Evolutionary conservation across 257 asterid species (phyloP), one percentile per base, ranked within the genome.

Genomic region (Solanum bulbocastanum): DNA sequence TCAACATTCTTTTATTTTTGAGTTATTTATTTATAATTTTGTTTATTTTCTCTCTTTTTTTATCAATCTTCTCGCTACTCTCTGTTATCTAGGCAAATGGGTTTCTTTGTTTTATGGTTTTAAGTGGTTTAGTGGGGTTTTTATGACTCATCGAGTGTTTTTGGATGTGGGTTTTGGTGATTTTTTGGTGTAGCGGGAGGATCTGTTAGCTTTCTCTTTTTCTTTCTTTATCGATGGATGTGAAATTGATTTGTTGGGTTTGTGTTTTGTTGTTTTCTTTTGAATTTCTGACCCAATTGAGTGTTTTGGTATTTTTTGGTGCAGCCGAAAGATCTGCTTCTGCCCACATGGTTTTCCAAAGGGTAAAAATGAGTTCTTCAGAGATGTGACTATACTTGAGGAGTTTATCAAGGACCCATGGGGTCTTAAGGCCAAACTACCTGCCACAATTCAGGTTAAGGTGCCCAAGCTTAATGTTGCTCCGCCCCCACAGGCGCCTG

Each of bases 291-390:
- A 9, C 89, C 84, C 88, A 65, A 87, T 89, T 76, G 87, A 68
- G 91, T 82, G 94, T 88, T 87, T 83, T 83, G 78, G 85, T 90
- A 84, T 83, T 88, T 89, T 65, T 75, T 86, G 81, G 90, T 93
- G 94, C 94, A 97, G 99, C 88, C 96, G 98, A 92, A 94, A 89
- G 90, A 92, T 97, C 65, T 97, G 99, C 91, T 95, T 90, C 91
- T 97, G 99, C 49, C 78, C 93, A 46, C 87, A 94, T 91, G 99
- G 99, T 88, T 97, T 94, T 91, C 90, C 96, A 71, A 88, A 91
- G 92, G 97, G 95, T 62, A 92, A 75, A 90, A 88, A 91, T 39
- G 98, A 89, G 83, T 97, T 94, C 88, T 37, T 93, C 89, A 89
- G 91, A 87, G 99, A 94, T 89, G 95, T 94, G 86, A 88, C 89